Conservation (phyloP, 2,329 filamentous ascomycete genomes). For the Apiospora rasikravindrae region DNA sequence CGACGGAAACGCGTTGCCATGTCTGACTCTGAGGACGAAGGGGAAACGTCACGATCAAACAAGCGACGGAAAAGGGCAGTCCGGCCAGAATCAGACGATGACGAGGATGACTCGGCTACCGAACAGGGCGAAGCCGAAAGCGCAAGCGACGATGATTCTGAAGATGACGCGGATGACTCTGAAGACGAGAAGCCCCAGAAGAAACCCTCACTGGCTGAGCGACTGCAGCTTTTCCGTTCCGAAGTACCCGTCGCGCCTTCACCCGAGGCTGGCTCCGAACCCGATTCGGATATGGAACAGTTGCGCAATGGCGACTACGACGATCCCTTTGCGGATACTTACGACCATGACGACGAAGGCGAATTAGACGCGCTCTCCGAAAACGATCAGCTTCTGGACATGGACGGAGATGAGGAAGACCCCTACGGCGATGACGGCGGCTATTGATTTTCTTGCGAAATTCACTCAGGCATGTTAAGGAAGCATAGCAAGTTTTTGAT, state of each 20-base stretch:
- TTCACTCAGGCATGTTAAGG: background rate
- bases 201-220: constrained; percentile 13
- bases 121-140: background rate
- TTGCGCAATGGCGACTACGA: constrained; percentile 11
- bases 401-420: background rate
- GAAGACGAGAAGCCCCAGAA: background rate
- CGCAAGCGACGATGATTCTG: background rate
- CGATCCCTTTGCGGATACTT: background rate
- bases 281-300: constrained; percentile 17
- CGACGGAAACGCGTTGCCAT: background rate
- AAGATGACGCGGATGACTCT: background rate
- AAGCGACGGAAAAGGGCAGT: constrained; percentile 10
- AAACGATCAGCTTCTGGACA: background rate
- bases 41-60: background rate
- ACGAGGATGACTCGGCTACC: constrained; percentile 14
- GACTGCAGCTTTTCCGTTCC: constrained; percentile 17
- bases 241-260: constrained; percentile 9
- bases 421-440: background rate
- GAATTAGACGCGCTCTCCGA: background rate
- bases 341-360: background rate
- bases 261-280: constrained; percentile 7
- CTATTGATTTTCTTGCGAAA: background rate
- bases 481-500: background rate
- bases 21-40: constrained; percentile 8
- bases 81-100: constrained; percentile 9